Conservation (phyloP, 2,329 filamentous ascomycete genomes). For the Phoma sp. region DNA sequence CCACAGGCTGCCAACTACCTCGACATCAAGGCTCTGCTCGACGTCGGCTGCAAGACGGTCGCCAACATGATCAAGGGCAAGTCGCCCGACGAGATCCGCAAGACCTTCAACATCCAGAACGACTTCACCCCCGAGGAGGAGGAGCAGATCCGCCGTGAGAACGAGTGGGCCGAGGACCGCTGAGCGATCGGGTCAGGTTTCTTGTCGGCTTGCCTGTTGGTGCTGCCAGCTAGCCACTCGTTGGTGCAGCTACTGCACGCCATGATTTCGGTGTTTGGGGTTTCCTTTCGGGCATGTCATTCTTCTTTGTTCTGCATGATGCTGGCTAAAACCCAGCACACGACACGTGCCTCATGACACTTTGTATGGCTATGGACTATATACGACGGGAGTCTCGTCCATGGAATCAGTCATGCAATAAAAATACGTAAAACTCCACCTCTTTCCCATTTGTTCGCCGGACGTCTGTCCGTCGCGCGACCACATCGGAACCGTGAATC, state of each 20-base stretch:
- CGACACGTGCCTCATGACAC: constrained; percentile 9
- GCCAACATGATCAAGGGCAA: constrained; percentile 99
- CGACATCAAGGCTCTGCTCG: constrained; percentile 96
- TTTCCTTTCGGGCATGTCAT: constrained; percentile 12
- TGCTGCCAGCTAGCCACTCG: neutral
- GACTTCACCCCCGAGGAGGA: constrained; percentile 99
- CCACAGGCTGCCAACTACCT: constrained; percentile 92
- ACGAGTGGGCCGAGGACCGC: constrained; percentile 58
- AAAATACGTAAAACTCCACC: constrained; percentile 3
- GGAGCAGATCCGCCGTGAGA: constrained; percentile 77
- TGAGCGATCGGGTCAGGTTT: constrained; percentile 22
- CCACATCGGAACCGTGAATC: neutral
- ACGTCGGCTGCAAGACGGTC: constrained; percentile 98
- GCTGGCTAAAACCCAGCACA: constrained; percentile 3
- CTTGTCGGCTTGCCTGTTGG: constrained; percentile 1
- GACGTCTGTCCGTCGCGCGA: neutral
- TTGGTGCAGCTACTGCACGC: neutral
- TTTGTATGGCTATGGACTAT: constrained; percentile 5
- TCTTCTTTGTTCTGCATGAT: constrained; percentile 11
- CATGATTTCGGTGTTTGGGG: constrained; percentile 17
- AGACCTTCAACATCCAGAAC: constrained; percentile 99
- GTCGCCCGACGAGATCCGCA: constrained; percentile 97
- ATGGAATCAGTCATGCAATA: constrained; percentile 5
- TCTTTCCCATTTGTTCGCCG: neutral
- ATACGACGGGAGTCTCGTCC: neutral